A percentile compares a stretch with the other conserved stretches of the same genome.
Conservation (phyloP, 768 basidiomycete species). For the Paxillus ammoniavirescens region DNA sequence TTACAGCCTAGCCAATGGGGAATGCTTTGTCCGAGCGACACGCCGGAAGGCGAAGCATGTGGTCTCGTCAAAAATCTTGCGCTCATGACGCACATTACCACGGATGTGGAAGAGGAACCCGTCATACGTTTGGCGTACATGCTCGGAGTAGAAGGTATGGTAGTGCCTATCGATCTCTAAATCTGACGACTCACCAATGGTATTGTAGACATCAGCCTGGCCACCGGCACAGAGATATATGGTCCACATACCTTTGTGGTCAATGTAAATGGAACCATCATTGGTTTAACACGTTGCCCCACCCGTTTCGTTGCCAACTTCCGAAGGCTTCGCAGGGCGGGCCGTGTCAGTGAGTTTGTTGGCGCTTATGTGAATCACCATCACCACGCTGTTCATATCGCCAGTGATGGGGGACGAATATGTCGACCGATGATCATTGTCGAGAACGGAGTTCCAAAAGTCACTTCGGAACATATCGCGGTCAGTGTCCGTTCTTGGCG, state of each 20-base stretch:
- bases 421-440: slow-evolving; percentile 98
- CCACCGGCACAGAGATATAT: slow-evolving; percentile 95
- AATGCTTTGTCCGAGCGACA: slow-evolving; percentile 96
- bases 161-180: slow-evolving; percentile 10
- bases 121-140: slow-evolving; percentile 87
- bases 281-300: slow-evolving; percentile 88
- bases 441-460: slow-evolving; percentile 73
- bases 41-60: slow-evolving; percentile 99
- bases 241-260: slow-evolving; percentile 91
- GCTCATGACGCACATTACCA: slow-evolving; percentile 99
- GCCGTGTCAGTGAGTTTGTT: slow-evolving; percentile 94
- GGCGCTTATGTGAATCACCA: slow-evolving; percentile 95
- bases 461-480: slow-evolving; percentile 75
- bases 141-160: slow-evolving; percentile 93
- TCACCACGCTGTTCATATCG: slow-evolving; percentile 92
- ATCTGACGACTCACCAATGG: slow-evolving; percentile 9
- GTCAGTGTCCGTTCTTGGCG: slow-evolving; percentile 38
- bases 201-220: slow-evolving; percentile 72
- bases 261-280: slow-evolving; percentile 94
- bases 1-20: slow-evolving; percentile 99
- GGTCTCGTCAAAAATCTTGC: slow-evolving; percentile 98
- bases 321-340: slow-evolving; percentile 87
- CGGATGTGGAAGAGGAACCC: slow-evolving; percentile 95
- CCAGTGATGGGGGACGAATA: slow-evolving; percentile 95
- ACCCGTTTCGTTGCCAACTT: slow-evolving; percentile 86